Evolutionary conservation across 176 grass and related monocot genomes (phyloP).

Genomic region (Tillandsia leiboldiana): DNA sequence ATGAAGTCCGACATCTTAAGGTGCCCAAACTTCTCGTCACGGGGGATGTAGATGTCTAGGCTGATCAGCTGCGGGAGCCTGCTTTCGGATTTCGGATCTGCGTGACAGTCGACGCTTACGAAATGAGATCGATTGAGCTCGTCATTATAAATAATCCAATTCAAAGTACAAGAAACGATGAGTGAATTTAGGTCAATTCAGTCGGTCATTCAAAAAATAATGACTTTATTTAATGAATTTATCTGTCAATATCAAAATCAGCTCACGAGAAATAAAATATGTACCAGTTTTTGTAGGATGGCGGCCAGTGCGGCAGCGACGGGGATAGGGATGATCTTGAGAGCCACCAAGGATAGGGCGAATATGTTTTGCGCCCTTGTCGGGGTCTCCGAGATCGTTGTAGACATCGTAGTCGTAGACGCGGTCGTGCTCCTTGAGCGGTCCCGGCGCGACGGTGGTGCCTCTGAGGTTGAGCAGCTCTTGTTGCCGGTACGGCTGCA

Average conservation of each 20-base stretch:
- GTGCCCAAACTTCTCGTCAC: constrained; percentile 69
- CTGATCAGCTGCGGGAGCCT: constrained; percentile 31
- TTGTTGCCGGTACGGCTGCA: constrained; percentile 42
- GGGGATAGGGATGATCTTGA: constrained; percentile 66
- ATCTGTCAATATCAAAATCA: not conserved
- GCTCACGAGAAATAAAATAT: not conserved
- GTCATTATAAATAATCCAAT: too few relatives aligned
- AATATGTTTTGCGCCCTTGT: constrained; percentile 21
- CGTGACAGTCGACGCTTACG: not conserved
- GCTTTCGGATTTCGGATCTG: constrained; percentile 67
- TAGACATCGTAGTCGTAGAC: constrained; percentile 69
- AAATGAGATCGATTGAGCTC: not conserved
- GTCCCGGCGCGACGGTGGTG: constrained; percentile 21
- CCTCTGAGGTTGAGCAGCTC: constrained; percentile 62
- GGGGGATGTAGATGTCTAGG: constrained; percentile 58
- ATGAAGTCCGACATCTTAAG: constrained; percentile 81
- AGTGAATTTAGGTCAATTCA: too few relatives aligned
- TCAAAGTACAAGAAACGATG: too few relatives aligned
- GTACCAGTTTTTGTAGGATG: constrained; percentile 23
- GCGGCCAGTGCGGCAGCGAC: constrained; percentile 65
- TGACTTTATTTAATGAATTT: not conserved
- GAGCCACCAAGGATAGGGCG: constrained; percentile 56
- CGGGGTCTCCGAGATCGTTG: constrained; percentile 70
- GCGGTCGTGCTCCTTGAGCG: constrained; percentile 54
- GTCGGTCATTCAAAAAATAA: too few relatives aligned